Evolutionary conservation across 208 protist genomes (phyloP), one percentile per base, ranked within the genome.

Genomic region (Leishmania arabica): DNA sequence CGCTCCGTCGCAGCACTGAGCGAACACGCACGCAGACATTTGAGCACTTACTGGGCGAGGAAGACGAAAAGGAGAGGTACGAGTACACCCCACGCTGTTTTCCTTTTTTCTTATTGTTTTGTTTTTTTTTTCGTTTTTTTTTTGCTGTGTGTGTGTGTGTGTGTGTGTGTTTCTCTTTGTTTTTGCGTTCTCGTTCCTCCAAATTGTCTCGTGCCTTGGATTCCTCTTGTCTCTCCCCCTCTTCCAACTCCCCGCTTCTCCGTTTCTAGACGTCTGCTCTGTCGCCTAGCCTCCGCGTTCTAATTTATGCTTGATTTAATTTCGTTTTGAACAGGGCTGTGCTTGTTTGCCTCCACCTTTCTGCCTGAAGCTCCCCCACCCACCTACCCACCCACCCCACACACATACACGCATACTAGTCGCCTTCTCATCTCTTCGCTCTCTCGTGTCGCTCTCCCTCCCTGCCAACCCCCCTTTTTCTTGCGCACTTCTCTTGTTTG

Each of bases 401-500:
- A 17, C 31, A 17, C 62, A 21, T 11, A 31, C n/a, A 40, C 62
- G 8, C 62, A 15, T 27, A 31, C 31, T 21, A 3, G 37, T 34
- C 21, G 5, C 5, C 65, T 47, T n/a, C 5, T 70, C 31, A 15
- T 70, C 19, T 75, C 78, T 75, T 58, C 42, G 53, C 37, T 70
- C 56, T 54, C 65, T 77, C 9, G 40, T 76, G 15, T 37, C 13
- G 51, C 73, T 49, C 47, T 24, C 15, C 19, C 27, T 76, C 6
- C n/a, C 54, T 58, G 4, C 13, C 56, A 37, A 24, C 24, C 8
- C 27, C 58, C 53, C 34, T n/a, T 75, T 80, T 68, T 60, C 80
- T 85, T 62, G 77, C 72, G 62, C 40, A n/a, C 34, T 76, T 51
- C 60, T 66, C 17, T 58, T n/a, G 13, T 72, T 6, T 64, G n/a